Evolutionary conservation across 208 protist species (phyloP), one percentile per base, ranked within the genome.

Genomic region (Acanthamoeba lenticulata): DNA sequence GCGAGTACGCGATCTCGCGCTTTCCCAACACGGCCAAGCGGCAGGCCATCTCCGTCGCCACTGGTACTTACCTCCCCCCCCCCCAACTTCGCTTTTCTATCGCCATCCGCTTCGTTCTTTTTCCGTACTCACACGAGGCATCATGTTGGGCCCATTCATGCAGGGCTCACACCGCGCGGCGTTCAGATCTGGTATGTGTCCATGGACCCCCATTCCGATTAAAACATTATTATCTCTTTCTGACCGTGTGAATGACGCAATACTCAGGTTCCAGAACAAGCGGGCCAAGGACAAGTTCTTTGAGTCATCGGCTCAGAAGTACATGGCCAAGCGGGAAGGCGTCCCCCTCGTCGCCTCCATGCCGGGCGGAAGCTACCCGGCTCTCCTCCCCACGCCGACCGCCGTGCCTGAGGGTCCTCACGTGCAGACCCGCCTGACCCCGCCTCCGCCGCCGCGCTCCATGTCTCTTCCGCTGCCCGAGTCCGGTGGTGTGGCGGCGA

Each of bases 261-360:
- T n/a, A n/a, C n/a, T n/a, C n/a, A n/a, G n/a, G 9, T 74, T 74
- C 34, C 65, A 74, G 65, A 74, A 74, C 65, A 74, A 74, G 34
- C 21, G 65, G 65, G 65, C 65, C 65, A 74, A 74, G 65, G 65
- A 74, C 65, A 74, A 74, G 65, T 74, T 74, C 65, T 74, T 74
- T 32, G 65, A 74, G 65, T 74, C 65, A 38, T 74, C 65, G 65
- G 65, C 65, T 6, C 65, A 74, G 34, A 74, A 74, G 34, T 74
- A 74, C 65, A 34, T 74, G 65, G 65, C 65, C 34, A 74, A 74
- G 32, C 65, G 65, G 11, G 65, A 74, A 11, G 27, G n/a, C n/a
- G n/a, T n/a, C n/a, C n/a, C n/a, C n/a, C n/a, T n/a, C n/a, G n/a
- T n/a, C n/a, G n/a, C n/a, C n/a, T n/a, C n/a, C n/a, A n/a, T n/a